Percentiles rank a stretch among this genome's conserved stretches.
Evolutionary conservation across 495 filamentous ascomycete genomes (phyloP).

Genomic region (Neurospora sp.): DNA sequence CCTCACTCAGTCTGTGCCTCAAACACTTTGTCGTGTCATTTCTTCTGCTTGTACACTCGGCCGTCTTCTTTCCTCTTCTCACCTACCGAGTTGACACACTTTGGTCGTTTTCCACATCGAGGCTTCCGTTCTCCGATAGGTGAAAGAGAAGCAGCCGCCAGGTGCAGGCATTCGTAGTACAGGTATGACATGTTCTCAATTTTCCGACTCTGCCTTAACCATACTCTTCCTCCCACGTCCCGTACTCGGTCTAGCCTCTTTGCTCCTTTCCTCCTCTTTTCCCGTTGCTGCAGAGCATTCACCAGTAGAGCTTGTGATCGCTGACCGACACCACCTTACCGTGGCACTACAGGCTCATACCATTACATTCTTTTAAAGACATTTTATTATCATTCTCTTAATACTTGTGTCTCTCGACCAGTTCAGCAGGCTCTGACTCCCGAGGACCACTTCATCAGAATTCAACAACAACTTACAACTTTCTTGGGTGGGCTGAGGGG

Average conservation of each 20-base stretch:
- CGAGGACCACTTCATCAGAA: background rate
- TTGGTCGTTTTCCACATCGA: background rate
- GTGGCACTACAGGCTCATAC: conserved; percentile 36
- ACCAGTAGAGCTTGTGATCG: conserved; percentile 25
- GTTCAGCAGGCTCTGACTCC: conserved; percentile 53
- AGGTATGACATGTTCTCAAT: conserved; percentile 43
- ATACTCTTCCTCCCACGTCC: conserved; percentile 33
- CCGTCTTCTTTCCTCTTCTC: conserved; percentile 4
- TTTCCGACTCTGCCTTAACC: conserved; percentile 26
- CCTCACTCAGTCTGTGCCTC: background rate
- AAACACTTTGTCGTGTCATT: conserved; percentile 10
- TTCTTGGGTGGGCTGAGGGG: conserved; percentile 4
- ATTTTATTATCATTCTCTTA: conserved; percentile 21
- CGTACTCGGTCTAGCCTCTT: conserved; percentile 17
- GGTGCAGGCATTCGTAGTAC: conserved; percentile 37
- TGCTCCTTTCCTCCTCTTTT: conserved; percentile 18
- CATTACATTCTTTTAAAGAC: conserved; percentile 19
- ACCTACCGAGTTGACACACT: background rate
- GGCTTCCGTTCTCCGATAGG: conserved; percentile 5
- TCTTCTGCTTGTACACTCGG: conserved; percentile 6
- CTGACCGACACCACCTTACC: conserved; percentile 30
- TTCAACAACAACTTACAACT: conserved; percentile 6
- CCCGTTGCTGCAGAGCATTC: conserved; percentile 25
- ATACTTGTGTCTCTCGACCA: conserved; percentile 22
- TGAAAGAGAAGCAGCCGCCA: conserved; percentile 16